Percentiles rank a stretch among this genome's conserved stretches.
These are phyloP conservation scores for Sherardia arvensis DNA, from an alignment of 257 asterid species.

Conservation along the genomic window DNA sequence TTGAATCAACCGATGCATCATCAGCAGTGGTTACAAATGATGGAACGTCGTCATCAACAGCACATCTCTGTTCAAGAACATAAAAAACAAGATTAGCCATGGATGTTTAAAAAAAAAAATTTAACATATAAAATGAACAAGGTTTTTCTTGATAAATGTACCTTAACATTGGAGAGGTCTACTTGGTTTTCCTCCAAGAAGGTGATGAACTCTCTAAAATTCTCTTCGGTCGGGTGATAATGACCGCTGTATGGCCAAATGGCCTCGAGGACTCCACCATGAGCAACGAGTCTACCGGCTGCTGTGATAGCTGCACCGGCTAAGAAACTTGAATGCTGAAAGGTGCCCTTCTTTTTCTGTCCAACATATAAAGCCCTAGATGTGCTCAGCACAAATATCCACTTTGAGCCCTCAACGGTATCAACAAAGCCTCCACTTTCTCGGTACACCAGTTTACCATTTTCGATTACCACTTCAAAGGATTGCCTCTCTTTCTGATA, in stretches of 20 bases:
- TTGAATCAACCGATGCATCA: conserved; percentile 22
- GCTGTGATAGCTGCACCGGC: conserved; percentile 95
- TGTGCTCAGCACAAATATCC: conserved; percentile 94
- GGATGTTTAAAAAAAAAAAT: no score
- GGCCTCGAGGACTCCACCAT: conserved; percentile 75
- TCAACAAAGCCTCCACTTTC: conserved; percentile 51
- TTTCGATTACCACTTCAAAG: conserved; percentile 52
- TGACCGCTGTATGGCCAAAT: conserved; percentile 97
- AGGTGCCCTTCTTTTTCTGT: conserved; percentile 66
- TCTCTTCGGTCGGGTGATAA: conserved; percentile 89
- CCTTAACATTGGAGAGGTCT: conserved; percentile 75
- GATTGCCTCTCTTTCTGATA: conserved; percentile 73
- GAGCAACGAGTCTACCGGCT: conserved; percentile 87
- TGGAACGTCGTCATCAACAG: conserved; percentile 64
- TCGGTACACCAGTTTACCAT: conserved; percentile 66
- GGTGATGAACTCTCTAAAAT: conserved; percentile 69
- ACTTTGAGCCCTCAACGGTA: conserved; percentile 67
- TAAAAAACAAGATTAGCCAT: conserved; percentile 12
- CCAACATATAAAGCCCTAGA: conserved; percentile 67
- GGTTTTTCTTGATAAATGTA: conserved; percentile 9
- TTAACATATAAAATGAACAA: neutral
- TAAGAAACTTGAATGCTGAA: conserved; percentile 90
- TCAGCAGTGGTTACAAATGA: conserved; percentile 17
- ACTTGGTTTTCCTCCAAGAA: conserved; percentile 73
- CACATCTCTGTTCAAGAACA: conserved; percentile 48